These are phyloP conservation scores for Henningerozyma blattae DNA, from an alignment of 805 yeast species.

Conservation along the genomic window DNA sequence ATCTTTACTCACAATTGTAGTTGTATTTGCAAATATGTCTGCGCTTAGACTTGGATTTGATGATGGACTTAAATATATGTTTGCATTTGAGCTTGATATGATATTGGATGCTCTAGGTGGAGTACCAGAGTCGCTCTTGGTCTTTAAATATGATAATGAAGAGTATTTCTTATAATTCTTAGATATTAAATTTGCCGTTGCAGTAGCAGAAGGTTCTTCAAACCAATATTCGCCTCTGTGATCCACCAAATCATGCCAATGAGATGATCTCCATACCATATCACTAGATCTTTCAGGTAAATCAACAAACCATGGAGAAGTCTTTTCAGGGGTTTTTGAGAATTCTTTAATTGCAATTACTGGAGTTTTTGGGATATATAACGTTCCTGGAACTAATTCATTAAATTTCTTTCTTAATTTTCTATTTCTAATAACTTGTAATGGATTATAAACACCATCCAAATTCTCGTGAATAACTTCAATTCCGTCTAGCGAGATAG, in stretches of 20 bases:
- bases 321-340: constrained; percentile 34
- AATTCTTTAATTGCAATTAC: constrained; percentile 45
- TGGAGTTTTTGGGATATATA: constrained; percentile 39
- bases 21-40: too few species aligned
- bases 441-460: constrained; percentile 67
- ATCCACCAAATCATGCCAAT: constrained; percentile 21
- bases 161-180: too few species aligned
- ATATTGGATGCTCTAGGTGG: too few species aligned
- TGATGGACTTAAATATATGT: too few species aligned
- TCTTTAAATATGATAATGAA: too few species aligned
- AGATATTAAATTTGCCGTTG: too few species aligned
- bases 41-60: too few species aligned
- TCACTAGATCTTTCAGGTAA: constrained; percentile 47
- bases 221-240: constrained; percentile 21
- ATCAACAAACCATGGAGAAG: constrained; percentile 54
- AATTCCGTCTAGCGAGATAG: constrained; percentile 18
- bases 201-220: too few species aligned
- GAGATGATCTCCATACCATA: constrained; percentile 35
- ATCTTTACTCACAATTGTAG: too few species aligned
- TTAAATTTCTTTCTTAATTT: constrained; percentile 37
- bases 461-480: constrained; percentile 32
- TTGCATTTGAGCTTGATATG: too few species aligned
- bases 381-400: constrained; percentile 29
- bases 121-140: too few species aligned
- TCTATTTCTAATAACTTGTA: constrained; percentile 71